phyloP scores from a whole-genome alignment of 257 asterid species.

The Ilex aquifolium region DNA sequence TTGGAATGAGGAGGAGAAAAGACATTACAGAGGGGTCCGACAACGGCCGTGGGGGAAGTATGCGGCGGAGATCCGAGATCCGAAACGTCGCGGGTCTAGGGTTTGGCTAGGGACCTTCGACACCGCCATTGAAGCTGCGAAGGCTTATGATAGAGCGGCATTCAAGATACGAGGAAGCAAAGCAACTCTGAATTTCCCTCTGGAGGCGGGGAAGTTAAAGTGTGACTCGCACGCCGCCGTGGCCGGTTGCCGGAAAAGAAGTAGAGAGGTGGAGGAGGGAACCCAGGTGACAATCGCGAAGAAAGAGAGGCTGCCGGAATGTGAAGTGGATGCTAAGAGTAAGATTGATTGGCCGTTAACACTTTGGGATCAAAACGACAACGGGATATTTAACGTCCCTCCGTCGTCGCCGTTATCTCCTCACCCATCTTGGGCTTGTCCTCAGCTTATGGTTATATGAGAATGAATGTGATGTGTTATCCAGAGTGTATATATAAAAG shows the following conservation, averaged over 20 bases:
- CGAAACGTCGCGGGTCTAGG: slow-evolving; percentile 43
- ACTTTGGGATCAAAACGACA: slow-evolving; percentile 8
- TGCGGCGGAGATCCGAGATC: slow-evolving; percentile 71
- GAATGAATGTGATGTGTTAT: too few relatives aligned
- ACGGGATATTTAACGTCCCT: slow-evolving; percentile 10
- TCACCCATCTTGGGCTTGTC: slow-evolving; percentile 11
- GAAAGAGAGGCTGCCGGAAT: not conserved
- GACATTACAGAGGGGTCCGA: slow-evolving; percentile 39
- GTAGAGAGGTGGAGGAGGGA: not conserved
- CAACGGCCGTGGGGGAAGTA: slow-evolving; percentile 62
- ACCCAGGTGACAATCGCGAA: not conserved
- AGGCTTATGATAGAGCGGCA: slow-evolving; percentile 68
- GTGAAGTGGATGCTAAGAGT: not conserved
- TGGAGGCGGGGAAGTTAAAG: slow-evolving; percentile 18
- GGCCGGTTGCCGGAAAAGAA: not conserved
- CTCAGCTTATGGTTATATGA: slow-evolving; percentile 15
- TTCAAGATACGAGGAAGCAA: slow-evolving; percentile 62
- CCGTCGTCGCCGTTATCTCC: slow-evolving; percentile 24
- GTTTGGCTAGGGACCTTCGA: slow-evolving; percentile 73
- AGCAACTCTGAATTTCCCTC: slow-evolving; percentile 68
- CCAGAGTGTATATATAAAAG: too few relatives aligned
- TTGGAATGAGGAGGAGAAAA: not conserved
- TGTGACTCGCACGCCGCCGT: not conserved
- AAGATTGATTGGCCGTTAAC: not conserved
- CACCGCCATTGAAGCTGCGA: slow-evolving; percentile 57